A percentile compares a stretch with the other conserved stretches of the same genome.
Evolutionary conservation across 2,329 filamentous ascomycete genomes (phyloP).

Genomic region (Aspergillus neoniger): DNA sequence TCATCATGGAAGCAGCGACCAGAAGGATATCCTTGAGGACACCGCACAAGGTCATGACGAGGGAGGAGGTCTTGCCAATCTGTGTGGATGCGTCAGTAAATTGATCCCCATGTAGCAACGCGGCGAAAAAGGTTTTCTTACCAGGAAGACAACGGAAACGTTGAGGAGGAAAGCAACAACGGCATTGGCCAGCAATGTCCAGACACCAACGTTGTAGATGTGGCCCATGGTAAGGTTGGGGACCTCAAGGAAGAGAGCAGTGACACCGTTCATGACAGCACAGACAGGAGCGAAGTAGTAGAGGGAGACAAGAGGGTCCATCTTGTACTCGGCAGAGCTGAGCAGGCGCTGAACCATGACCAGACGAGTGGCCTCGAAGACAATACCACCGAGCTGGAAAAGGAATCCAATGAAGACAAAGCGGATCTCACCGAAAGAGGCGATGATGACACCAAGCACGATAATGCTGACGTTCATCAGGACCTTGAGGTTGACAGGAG

Average conservation of each 20-base stretch:
- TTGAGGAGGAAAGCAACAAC: constrained; percentile 77
- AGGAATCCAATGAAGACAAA: constrained; percentile 69
- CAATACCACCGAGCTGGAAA: constrained; percentile 72
- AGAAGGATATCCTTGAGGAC: constrained; percentile 88
- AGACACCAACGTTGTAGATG: constrained; percentile 65
- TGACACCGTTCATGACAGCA: constrained; percentile 74
- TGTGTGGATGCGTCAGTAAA: constrained; percentile 36
- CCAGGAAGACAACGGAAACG: constrained; percentile 81
- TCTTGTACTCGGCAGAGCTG: constrained; percentile 75
- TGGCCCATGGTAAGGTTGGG: constrained; percentile 66
- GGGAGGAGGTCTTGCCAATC: constrained; percentile 85
- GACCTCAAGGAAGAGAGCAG: constrained; percentile 70
- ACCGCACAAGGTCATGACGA: constrained; percentile 82
- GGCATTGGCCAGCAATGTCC: constrained; percentile 72
- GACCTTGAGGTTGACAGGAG: constrained; percentile 79
- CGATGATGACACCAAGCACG: constrained; percentile 90
- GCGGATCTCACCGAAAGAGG: constrained; percentile 92
- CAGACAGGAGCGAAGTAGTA: constrained; percentile 91
- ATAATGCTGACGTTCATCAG: constrained; percentile 94
- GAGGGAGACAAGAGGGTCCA: constrained; percentile 83
- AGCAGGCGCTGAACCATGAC: constrained; percentile 85
- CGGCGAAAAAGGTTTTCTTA: constrained; percentile 51
- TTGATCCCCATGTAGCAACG: neutral
- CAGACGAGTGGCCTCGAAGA: constrained; percentile 78
- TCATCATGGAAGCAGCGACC: constrained; percentile 72